Evolutionary conservation across 306 rosid species (phyloP), one percentile per base, ranked within the genome.

Genomic region (Rosa persica): DNA sequence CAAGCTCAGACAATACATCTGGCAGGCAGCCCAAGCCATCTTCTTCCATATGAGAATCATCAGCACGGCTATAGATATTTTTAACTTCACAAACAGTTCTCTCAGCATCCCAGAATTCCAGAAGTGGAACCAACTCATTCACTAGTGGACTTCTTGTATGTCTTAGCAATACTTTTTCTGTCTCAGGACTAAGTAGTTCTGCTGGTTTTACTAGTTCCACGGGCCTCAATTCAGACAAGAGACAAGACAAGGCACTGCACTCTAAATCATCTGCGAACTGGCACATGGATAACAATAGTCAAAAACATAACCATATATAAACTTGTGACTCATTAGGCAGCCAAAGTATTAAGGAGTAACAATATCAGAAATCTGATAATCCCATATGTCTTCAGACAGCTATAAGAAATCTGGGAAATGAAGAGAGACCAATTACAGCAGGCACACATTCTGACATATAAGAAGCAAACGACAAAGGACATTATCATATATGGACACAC

Each of bases 141-240:
- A 95, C 96, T 46, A 93, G 79, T 62, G 98, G 94, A 77, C 76
- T 89, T 89, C 99, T 91, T 74, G 98, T 89, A 76, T 95, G 94
- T 77, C 91, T 88, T 81, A 85, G 73, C 74, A 91, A 82, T 47
- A 73, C 90, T 78, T 85, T 89, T 86, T 93, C 99, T 8, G 98
- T 93, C 87, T 93, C 94, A 81, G 91, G 86, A 78, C 93, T 93
- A 47, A 93, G 97, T 77, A 83, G 77, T 60, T 91, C 90, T 36
- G 93, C 87, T 61, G 99, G 98, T 84, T 95, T 91, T 58, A 95
- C 82, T 80, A 95, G 88, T 88, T 95, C 99, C 68, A 93, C 98
- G 1, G 98, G 99, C 87, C 98, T 90, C 83, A 91, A 66, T 94
- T 95, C 98, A 40, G 97, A 89, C 84, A 95, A 82, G 76, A 95